Conservation (phyloP, 2,329 filamentous ascomycete species). For the Xylariaceae sp. region DNA sequence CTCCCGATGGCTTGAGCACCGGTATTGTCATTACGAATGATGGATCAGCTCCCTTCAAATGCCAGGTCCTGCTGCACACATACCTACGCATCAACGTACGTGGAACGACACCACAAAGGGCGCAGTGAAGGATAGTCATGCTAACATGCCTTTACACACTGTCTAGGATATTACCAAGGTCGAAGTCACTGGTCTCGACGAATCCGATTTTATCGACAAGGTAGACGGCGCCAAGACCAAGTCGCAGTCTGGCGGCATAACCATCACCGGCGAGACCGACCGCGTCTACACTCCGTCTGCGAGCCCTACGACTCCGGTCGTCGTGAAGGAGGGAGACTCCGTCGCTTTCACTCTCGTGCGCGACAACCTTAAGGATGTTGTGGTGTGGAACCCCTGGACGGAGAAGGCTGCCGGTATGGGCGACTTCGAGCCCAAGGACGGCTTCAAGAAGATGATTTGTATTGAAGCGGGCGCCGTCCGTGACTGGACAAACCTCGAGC, state of each 20-base stretch:
- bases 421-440: conserved; percentile 85
- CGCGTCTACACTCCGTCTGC: conserved; percentile 73
- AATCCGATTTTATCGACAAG: conserved; percentile 79
- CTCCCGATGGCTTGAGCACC: conserved; percentile 68
- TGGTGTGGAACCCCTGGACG: conserved; percentile 96
- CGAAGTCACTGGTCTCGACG: conserved; percentile 68
- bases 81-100: conserved; percentile 77
- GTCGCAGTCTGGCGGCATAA: conserved; percentile 58
- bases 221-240: conserved; percentile 59
- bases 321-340: conserved; percentile 58
- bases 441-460: conserved; percentile 90
- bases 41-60: conserved; percentile 76
- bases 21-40: conserved; percentile 86
- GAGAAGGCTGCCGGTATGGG: conserved; percentile 76
- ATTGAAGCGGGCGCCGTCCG: conserved; percentile 84
- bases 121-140: no score
- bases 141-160: conserved; percentile 5
- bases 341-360: conserved; percentile 68
- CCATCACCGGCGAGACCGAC: conserved; percentile 76
- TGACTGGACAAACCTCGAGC: conserved; percentile 78
- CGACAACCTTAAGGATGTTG: conserved; percentile 80
- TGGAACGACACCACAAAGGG: no score
- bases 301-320: conserved; percentile 52
- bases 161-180: conserved; percentile 71
- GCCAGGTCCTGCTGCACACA: conserved; percentile 85